These are phyloP conservation scores for Candida succiphila DNA, from an alignment of 805 yeast species.

Conservation along the genomic window DNA sequence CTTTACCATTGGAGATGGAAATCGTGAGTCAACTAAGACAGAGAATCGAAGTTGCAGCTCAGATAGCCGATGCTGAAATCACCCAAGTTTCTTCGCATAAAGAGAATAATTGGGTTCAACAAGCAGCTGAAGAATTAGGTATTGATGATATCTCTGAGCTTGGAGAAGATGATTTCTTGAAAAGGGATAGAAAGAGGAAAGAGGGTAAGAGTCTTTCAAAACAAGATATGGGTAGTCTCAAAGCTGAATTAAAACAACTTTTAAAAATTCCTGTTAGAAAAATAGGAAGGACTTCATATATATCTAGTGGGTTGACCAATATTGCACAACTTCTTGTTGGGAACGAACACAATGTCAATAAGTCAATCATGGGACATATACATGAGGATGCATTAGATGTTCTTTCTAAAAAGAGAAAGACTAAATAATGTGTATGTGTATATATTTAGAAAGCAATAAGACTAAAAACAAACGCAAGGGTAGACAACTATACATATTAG, in stretches of 20 bases:
- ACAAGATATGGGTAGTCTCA: slow-evolving; percentile 34
- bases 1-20: slow-evolving; percentile 70
- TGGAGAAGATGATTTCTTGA: slow-evolving; percentile 60
- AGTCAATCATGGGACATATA: slow-evolving; percentile 59
- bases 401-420: slow-evolving; percentile 24
- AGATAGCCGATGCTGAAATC: slow-evolving; percentile 64
- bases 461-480: neutral
- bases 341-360: slow-evolving; percentile 48
- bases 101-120: slow-evolving; percentile 72
- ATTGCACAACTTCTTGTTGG: slow-evolving; percentile 68
- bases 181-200: slow-evolving; percentile 50
- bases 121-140: slow-evolving; percentile 92
- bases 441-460: slow-evolving; percentile 1
- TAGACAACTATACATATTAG: no score
- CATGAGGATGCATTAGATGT: slow-evolving; percentile 60
- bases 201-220: slow-evolving; percentile 42
- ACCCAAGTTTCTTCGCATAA: slow-evolving; percentile 43
- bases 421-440: slow-evolving; percentile 3
- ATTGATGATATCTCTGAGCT: slow-evolving; percentile 59
- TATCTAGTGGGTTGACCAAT: slow-evolving; percentile 71
- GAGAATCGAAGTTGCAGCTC: slow-evolving; percentile 58
- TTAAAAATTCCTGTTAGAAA: slow-evolving; percentile 48
- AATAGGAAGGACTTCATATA: slow-evolving; percentile 57
- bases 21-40: slow-evolving; percentile 61
- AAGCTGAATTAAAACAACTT: slow-evolving; percentile 42